A percentile compares a stretch with the other conserved stretches of the same genome.
These are phyloP conservation scores for Sarocladiaceae sp. DNA, from an alignment of 2,329 filamentous ascomycete species.

Conservation along the genomic window DNA sequence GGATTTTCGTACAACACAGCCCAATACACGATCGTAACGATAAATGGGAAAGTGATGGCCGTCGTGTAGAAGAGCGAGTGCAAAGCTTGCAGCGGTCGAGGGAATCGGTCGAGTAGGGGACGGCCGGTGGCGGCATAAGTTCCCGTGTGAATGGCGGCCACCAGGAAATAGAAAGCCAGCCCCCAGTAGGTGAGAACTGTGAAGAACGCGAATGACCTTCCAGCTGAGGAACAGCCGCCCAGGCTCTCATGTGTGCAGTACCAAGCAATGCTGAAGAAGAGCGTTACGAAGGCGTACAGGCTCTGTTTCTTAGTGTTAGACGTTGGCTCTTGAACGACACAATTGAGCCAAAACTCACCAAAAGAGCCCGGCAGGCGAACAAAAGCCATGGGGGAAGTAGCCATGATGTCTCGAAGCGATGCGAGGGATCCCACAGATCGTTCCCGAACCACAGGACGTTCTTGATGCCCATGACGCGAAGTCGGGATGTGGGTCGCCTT, in stretches of 20 bases:
- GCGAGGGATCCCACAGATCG: slow-evolving; percentile 48
- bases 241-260: slow-evolving; percentile 46
- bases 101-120: slow-evolving; percentile 55
- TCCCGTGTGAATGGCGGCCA: slow-evolving; percentile 64
- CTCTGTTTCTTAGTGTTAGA: slow-evolving; percentile 27
- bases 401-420: slow-evolving; percentile 79
- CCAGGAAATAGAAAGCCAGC: slow-evolving; percentile 71
- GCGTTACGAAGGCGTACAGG: slow-evolving; percentile 66
- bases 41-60: slow-evolving; percentile 58
- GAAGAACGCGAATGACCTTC: slow-evolving; percentile 72
- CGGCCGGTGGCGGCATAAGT: slow-evolving; percentile 54
- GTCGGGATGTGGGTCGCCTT: too few relatives aligned
- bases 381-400: slow-evolving; percentile 63
- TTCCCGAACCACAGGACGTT: slow-evolving; percentile 34
- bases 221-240: slow-evolving; percentile 41
- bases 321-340: too few relatives aligned
- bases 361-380: slow-evolving; percentile 50
- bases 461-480: slow-evolving; percentile 12
- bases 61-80: slow-evolving; percentile 63
- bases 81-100: slow-evolving; percentile 58
- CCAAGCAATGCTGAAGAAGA: slow-evolving; percentile 67
- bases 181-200: slow-evolving; percentile 81
- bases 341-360: too few relatives aligned
- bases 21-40: slow-evolving; percentile 73
- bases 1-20: slow-evolving; percentile 47